Evolutionary conservation across 306 rosid genomes (phyloP).

Genomic region (Datisca glomerata): DNA sequence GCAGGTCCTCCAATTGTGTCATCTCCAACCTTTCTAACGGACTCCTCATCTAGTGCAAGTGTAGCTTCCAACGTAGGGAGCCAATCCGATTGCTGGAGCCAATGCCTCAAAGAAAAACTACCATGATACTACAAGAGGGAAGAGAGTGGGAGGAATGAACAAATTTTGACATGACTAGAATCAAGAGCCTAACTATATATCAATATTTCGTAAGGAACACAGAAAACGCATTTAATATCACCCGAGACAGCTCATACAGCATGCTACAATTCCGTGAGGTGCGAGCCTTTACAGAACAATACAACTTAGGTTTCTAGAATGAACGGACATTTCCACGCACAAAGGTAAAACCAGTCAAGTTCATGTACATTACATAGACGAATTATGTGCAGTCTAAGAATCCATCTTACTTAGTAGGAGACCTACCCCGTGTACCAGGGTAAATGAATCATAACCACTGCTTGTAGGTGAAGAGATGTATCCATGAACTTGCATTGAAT

Average conservation of each 20-base stretch:
- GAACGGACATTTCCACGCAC: neutral
- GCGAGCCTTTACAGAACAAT: too few relatives aligned
- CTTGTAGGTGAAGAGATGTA: slow-evolving; percentile 53
- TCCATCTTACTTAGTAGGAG: slow-evolving; percentile 9
- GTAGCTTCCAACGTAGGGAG: slow-evolving; percentile 97
- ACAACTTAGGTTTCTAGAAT: too few relatives aligned
- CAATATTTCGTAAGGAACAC: neutral
- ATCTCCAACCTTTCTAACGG: slow-evolving; percentile 87
- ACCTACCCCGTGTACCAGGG: slow-evolving; percentile 91
- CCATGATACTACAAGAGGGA: slow-evolving; percentile 68
- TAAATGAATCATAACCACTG: slow-evolving; percentile 47
- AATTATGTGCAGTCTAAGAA: slow-evolving; percentile 5
- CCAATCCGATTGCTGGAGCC: slow-evolving; percentile 98
- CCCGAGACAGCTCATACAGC: too few relatives aligned
- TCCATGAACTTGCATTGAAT: slow-evolving; percentile 96
- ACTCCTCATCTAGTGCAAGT: slow-evolving; percentile 92
- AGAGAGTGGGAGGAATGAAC: neutral
- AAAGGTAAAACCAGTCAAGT: slow-evolving; percentile 6
- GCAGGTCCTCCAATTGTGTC: slow-evolving; percentile 88
- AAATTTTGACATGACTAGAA: neutral
- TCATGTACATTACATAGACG: neutral
- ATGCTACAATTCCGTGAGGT: too few relatives aligned
- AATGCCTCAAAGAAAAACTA: slow-evolving; percentile 92
- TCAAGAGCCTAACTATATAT: neutral
- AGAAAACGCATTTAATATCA: too few relatives aligned